Evolutionary conservation across 495 filamentous ascomycete genomes (phyloP), one percentile per base, ranked within the genome.

Genomic region (Neurospora sp.): DNA sequence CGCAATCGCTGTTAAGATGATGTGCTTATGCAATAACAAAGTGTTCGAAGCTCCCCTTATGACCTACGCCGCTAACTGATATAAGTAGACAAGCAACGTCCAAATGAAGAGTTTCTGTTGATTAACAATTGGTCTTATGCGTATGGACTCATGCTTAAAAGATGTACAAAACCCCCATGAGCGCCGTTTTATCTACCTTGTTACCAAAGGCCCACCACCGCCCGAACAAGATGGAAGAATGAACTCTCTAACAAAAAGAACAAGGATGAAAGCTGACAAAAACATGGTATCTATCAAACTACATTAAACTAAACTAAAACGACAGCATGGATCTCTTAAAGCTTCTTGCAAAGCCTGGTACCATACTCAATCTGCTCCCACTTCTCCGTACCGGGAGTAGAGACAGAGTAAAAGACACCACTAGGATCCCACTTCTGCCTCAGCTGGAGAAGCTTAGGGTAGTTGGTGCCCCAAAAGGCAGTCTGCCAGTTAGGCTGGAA

Each of bases 381-480:
- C 18, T 79, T 77, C 75, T 84, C 83, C 9, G 81, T 84, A 7
- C 83, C 83, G 5, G 83, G 83, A 0, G 83, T 84, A 12, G 82
- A 78, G 1, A 84, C 79, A 1, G 83, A 76, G 48, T 84, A 84
- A 35, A 90, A 89, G 4, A 90, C 78, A 7, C 83, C 83, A 5
- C 79, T 74, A 0, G 88, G 89, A 78, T 91, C 89, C 79, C 85
- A 89, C 72, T 84, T 85, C 80, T 86, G 78, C 75, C 89, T 86
- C 44, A 89, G 74, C 44, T 84, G 71, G 3, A 85, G 74, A 68
- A 90, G 77, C 9, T 76, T 77, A 0, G 76, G 74, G 70, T 88
- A 89, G 68, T 85, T 84, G 7, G 76, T 72, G 3, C 89, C 88
- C 77, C 86, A 91, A 74, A 90, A 90, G 10, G 78, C 79, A 22